A percentile compares a stretch with the other conserved stretches of the same genome.
phyloP scores from a whole-genome alignment of 768 basidiomycete species.

The Pleurotus eryngii region DNA sequence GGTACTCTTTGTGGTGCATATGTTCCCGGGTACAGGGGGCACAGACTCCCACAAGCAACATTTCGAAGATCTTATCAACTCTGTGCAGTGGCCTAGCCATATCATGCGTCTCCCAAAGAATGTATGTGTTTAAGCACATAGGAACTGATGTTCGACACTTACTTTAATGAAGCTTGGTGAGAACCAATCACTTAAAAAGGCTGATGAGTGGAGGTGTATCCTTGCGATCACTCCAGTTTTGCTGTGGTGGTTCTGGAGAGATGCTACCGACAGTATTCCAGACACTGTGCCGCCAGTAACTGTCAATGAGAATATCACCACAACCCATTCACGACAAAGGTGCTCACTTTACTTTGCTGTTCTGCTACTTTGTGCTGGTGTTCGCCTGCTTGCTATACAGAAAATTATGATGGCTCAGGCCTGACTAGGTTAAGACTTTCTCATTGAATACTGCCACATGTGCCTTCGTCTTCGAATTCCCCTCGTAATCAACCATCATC shows the following conservation, averaged over 20 bases:
- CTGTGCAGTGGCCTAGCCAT: slow-evolving; percentile 25
- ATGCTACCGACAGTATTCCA: slow-evolving; percentile 17
- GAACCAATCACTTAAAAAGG: slow-evolving; percentile 29
- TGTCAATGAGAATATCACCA: slow-evolving; percentile 11
- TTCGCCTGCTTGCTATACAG: slow-evolving; percentile 14
- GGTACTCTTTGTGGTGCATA: slow-evolving; percentile 20
- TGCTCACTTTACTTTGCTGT: slow-evolving; percentile 11
- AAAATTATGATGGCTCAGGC: slow-evolving; percentile 22
- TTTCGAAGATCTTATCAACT: slow-evolving; percentile 23
- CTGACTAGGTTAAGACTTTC: slow-evolving; percentile 17
- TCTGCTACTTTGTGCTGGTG: slow-evolving; percentile 8
- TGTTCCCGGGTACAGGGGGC: slow-evolving; percentile 21
- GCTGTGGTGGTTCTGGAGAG: slow-evolving; percentile 24
- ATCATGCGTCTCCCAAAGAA: slow-evolving; percentile 29
- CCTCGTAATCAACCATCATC: slow-evolving; percentile 24
- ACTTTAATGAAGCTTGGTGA: slow-evolving; percentile 19
- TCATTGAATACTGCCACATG: slow-evolving; percentile 15
- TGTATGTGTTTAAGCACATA: slow-evolving; percentile 13
- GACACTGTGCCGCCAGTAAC: slow-evolving; percentile 14
- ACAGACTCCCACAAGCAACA: slow-evolving; percentile 14
- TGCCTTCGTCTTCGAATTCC: slow-evolving; percentile 13
- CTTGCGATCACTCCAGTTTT: slow-evolving; percentile 21
- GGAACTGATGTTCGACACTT: neutral
- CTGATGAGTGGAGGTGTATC: slow-evolving; percentile 27
- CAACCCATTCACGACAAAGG: slow-evolving; percentile 13